Base-by-base conservation (phyloP, 805 yeast genomes). In the Candida odintsovae region DNA sequence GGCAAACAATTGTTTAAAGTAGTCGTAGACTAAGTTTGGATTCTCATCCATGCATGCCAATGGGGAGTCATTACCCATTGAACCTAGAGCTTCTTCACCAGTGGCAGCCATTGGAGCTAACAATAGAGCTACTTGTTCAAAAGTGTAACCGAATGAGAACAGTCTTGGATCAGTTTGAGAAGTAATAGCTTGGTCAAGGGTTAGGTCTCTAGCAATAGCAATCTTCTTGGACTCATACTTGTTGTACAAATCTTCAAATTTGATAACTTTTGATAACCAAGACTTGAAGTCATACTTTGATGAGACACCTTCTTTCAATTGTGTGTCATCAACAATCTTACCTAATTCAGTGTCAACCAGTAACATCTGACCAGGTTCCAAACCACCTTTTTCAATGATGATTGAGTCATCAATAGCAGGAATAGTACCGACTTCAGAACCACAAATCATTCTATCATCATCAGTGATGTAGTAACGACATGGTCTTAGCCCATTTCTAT, bases 51-150 rank as follows among this genome's bases (percentile, higher is more conserved):
- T 71, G 69, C 99, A 94, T 0, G 98, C 98, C 54, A 92, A 74
- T 12, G 98, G 95, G 43, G 94, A 82, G 64, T 92, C 99, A 63
- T 92, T 92, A 75, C 99, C 99, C 99, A 92, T 92, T 18, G 97
- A 90, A 16, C 99, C 98, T 44, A 92, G 75, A 12, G 97, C 90
- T 70, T 92, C 99, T 64, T 90, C 92, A 50, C 92, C 96, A 55
- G 80, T 84, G 36, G 76, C 62, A 38, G 95, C 97, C 99, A 92
- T 94, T 51, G 98, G 98, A 8, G 86, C 94, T 56, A 92, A 72
- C 38, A 94, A 70, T 46, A 88, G 67, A 37, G 88, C 77, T 50
- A 90, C 75, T 69, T 92, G 98, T 70, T 92, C 99, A 59, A 83
- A 84, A n/a, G 97, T 85, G 73, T 90, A 92, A 46, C 96, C 97